Evolutionary conservation across 2,329 filamentous ascomycete genomes (phyloP).

Genomic region (Botrytis fabae): DNA sequence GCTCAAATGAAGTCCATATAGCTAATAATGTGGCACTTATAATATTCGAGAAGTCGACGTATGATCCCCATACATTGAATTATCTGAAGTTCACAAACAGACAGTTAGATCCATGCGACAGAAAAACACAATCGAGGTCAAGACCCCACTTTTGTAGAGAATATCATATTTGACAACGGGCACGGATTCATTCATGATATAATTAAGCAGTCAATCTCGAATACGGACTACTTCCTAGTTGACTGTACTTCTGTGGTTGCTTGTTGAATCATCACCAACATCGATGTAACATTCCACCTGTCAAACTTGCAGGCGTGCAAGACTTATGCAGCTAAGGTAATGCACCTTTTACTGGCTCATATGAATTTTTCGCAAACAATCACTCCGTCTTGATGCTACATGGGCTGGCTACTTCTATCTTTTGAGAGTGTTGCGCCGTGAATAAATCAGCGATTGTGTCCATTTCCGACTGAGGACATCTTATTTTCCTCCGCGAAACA

Average conservation of each 20-base stretch:
- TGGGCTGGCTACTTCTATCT: not conserved
- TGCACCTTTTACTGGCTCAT: conserved; percentile 3
- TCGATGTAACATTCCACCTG: conserved; percentile 12
- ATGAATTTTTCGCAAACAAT: not conserved
- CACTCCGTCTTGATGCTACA: not conserved
- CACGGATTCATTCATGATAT: conserved; percentile 17
- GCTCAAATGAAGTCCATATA: not conserved
- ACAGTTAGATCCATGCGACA: not conserved
- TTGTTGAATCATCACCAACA: not conserved
- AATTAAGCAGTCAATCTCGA: conserved; percentile 9
- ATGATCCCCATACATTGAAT: not conserved
- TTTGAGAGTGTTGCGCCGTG: not conserved
- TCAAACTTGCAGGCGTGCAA: conserved; percentile 7
- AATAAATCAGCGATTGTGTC: conserved; percentile 10
- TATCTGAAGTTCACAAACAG: not conserved
- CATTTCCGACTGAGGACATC: not conserved
- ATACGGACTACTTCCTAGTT: not conserved
- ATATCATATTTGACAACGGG: conserved; percentile 6
- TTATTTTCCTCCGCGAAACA: not conserved
- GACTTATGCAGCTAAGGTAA: not conserved
- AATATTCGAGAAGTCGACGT: not conserved
- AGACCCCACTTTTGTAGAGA: conserved; percentile 1
- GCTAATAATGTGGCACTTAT: not conserved
- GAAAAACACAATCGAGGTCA: not conserved
- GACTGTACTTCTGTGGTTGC: conserved; percentile 1